Conservation (phyloP, 805 yeast genomes). For the Metschnikowia cubensis region DNA sequence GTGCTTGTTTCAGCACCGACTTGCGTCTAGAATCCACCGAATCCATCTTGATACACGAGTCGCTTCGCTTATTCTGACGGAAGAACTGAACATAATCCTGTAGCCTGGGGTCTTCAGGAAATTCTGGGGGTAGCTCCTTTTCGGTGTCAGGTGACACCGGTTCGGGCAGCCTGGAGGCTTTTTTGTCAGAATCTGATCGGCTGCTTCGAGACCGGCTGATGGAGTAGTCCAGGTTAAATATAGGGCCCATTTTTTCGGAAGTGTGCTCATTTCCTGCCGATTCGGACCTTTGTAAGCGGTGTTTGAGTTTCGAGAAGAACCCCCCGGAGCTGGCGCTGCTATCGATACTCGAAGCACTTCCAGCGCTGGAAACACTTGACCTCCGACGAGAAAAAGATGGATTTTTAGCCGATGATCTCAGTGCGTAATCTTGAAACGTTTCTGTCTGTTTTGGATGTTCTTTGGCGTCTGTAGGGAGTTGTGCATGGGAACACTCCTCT, state of each 20-base stretch:
- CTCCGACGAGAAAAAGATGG: slow-evolving; percentile 14
- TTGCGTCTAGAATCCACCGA: background rate
- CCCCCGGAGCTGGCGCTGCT: slow-evolving; percentile 19
- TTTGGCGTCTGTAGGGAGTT: background rate
- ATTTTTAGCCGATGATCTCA: background rate
- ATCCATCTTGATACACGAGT: slow-evolving; percentile 5
- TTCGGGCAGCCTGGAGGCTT: background rate
- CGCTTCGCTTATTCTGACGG: slow-evolving; percentile 19
- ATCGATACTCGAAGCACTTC: slow-evolving; percentile 15
- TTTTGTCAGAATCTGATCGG: background rate
- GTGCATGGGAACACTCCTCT: slow-evolving; percentile 13
- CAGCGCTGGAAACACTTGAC: slow-evolving; percentile 17
- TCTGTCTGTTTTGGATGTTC: background rate
- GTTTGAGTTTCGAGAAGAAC: slow-evolving; percentile 36
- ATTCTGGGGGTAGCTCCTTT: background rate
- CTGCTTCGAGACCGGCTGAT: background rate
- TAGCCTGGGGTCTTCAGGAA: slow-evolving; percentile 28
- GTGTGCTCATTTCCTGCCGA: slow-evolving; percentile 1
- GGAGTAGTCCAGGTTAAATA: slow-evolving; percentile 1
- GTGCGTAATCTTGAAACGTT: background rate
- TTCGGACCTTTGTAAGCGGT: slow-evolving; percentile 22
- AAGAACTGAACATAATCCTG: slow-evolving; percentile 36
- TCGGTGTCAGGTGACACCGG: background rate
- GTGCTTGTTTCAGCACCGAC: background rate
- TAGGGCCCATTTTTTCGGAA: background rate